These are phyloP conservation scores for Candida loeiensis DNA, from an alignment of 805 yeast genomes.

Conservation along the genomic window DNA sequence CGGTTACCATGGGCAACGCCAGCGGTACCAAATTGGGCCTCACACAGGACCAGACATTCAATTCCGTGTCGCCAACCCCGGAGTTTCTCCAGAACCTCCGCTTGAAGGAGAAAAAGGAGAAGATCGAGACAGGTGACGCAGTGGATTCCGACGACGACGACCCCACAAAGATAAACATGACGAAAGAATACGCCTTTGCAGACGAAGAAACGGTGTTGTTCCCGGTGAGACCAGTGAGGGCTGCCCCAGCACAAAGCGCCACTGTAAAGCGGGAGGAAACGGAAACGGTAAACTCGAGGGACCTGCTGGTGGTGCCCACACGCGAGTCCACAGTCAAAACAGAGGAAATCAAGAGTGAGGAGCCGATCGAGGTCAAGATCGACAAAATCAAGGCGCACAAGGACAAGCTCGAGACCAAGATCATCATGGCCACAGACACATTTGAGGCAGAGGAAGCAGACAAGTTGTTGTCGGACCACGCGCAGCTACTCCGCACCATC, in stretches of 20 bases:
- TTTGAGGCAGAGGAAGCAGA: conserved; percentile 29
- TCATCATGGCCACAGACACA: conserved; percentile 26
- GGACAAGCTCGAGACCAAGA: conserved; percentile 27
- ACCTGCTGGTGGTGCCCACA: conserved; percentile 7
- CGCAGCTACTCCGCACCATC: conserved; percentile 25
- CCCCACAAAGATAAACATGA: conserved; percentile 57
- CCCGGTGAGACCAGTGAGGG: conserved; percentile 64
- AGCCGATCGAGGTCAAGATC: conserved; percentile 28
- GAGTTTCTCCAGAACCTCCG: conserved; percentile 38
- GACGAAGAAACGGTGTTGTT: conserved; percentile 55
- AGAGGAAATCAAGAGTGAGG: conserved; percentile 28
- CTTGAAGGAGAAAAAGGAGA: conserved; percentile 24
- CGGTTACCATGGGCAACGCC: conserved; percentile 42
- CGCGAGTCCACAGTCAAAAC: conserved; percentile 22
- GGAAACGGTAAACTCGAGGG: conserved; percentile 8
- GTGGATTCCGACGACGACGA: conserved; percentile 32
- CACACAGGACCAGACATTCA: conserved; percentile 30
- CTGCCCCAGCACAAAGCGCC: conserved; percentile 24
- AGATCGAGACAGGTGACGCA: conserved; percentile 21
- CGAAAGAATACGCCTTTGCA: conserved; percentile 51
- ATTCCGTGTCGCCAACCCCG: conserved; percentile 35
- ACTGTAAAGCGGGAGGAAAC: conserved; percentile 3
- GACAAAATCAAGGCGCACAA: conserved; percentile 22
- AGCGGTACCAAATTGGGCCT: conserved; percentile 24
- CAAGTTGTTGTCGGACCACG: conserved; percentile 31